Percentiles rank a stretch among this genome's conserved stretches.
phyloP scores from a whole-genome alignment of 2,329 filamentous ascomycete genomes.

The Aspergillus ibericus region DNA sequence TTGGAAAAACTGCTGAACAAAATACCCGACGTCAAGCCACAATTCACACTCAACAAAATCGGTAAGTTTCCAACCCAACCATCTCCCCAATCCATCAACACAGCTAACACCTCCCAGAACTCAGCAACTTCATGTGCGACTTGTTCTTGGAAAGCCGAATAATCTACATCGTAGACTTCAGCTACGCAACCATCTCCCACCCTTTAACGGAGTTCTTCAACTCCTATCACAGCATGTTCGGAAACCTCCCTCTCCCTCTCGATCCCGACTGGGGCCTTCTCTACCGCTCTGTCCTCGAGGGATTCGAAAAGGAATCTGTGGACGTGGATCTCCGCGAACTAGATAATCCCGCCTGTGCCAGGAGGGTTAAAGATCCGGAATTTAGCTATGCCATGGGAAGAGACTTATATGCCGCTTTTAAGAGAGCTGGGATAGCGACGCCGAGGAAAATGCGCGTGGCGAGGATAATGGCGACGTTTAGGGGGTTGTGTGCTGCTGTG shows the following conservation, averaged over 20 bases:
- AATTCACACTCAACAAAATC: too few relatives aligned
- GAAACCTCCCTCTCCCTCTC: not conserved
- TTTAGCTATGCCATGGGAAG: not conserved
- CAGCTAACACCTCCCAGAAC: not conserved
- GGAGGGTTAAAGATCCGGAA: not conserved
- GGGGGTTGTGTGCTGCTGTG: not conserved
- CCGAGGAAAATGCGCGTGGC: not conserved
- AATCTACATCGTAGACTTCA: not conserved
- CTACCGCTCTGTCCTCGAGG: not conserved
- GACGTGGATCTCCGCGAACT: not conserved
- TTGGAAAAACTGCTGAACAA: too few relatives aligned
- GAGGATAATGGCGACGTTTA: not conserved
- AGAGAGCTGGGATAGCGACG: not conserved
- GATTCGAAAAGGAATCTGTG: not conserved
- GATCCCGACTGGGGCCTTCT: not conserved
- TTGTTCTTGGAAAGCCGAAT: not conserved
- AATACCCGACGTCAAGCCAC: too few relatives aligned
- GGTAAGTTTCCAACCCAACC: too few relatives aligned
- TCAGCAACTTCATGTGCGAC: not conserved
- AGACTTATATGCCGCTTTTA: not conserved
- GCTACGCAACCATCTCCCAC: not conserved
- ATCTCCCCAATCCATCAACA: not conserved
- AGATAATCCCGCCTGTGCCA: not conserved
- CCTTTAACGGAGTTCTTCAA: not conserved
- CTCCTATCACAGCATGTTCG: not conserved